Evolutionary conservation across 164 flowering plant species (phyloP).

Genomic region (Euptelea pleiosperma): DNA sequence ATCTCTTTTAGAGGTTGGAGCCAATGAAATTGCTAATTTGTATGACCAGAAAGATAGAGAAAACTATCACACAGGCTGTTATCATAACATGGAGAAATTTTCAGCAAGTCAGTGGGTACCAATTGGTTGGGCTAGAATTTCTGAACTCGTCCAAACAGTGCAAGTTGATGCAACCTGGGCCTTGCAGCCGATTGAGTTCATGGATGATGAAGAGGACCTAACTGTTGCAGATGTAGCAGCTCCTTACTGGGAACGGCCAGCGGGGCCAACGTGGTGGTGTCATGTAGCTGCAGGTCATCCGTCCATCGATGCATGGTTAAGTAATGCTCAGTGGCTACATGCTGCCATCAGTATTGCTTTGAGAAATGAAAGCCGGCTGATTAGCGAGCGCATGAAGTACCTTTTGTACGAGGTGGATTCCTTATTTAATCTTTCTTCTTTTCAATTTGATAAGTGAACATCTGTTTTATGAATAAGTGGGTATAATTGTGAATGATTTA

Average conservation of each 20-base stretch:
- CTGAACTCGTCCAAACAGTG: constrained; percentile 67
- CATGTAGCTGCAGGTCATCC: constrained; percentile 73
- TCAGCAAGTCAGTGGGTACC: constrained; percentile 69
- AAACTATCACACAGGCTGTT: constrained; percentile 17
- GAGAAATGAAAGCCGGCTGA: constrained; percentile 83
- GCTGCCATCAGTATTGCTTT: constrained; percentile 89
- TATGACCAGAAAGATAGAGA: constrained; percentile 28
- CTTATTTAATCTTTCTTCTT: constrained; percentile 9
- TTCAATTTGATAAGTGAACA: neutral
- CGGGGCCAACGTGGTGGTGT: constrained; percentile 98
- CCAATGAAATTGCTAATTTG: constrained; percentile 17
- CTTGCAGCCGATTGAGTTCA: constrained; percentile 39
- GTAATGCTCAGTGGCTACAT: constrained; percentile 82
- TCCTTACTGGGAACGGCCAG: constrained; percentile 90
- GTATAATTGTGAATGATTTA: too few species aligned
- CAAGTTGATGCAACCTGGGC: constrained; percentile 62
- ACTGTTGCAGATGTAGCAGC: constrained; percentile 88
- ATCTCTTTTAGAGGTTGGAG: constrained; percentile 20
- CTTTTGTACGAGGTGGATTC: constrained; percentile 77
- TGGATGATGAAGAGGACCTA: constrained; percentile 55
- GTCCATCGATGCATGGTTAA: constrained; percentile 60
- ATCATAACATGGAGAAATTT: constrained; percentile 24
- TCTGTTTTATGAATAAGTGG: too few species aligned
- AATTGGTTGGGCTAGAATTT: constrained; percentile 91
- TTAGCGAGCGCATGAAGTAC: constrained; percentile 90